Conservation (phyloP, 306 rosid species). For the Lathyrus aphaca region DNA sequence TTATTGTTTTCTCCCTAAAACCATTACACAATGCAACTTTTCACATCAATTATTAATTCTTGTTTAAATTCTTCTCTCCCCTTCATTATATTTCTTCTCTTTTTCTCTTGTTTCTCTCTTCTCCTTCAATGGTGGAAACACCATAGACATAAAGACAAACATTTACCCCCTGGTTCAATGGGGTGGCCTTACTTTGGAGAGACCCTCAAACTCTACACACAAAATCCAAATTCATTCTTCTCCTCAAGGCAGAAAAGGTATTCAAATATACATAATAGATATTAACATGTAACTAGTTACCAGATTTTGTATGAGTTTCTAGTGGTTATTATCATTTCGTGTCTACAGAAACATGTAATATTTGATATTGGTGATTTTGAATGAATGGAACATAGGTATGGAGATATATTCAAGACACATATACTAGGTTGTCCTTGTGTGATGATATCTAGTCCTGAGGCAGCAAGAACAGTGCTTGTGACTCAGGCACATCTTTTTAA, state of each 20-base stretch:
- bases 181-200: slow-evolving; percentile 93
- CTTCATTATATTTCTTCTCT: neutral
- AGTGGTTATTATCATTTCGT: too few relatives aligned
- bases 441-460: slow-evolving; percentile 82
- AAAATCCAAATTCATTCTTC: slow-evolving; percentile 82
- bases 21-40: slow-evolving; percentile 49
- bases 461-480: slow-evolving; percentile 71
- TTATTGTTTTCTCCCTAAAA: neutral
- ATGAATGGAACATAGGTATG: slow-evolving; percentile 52
- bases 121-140: slow-evolving; percentile 54
- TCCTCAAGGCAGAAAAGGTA: slow-evolving; percentile 68
- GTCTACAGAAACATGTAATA: too few relatives aligned
- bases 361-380: neutral
- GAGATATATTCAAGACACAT: slow-evolving; percentile 80
- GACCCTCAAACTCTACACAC: slow-evolving; percentile 72
- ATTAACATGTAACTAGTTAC: too few relatives aligned
- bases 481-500: slow-evolving; percentile 71
- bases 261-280: neutral
- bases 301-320: too few relatives aligned
- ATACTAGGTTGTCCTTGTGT: slow-evolving; percentile 88
- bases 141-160: slow-evolving; percentile 34
- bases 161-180: slow-evolving; percentile 88
- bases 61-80: neutral
- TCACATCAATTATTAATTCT: slow-evolving; percentile 8
- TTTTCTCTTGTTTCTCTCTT: slow-evolving; percentile 34